A percentile compares a stretch with the other conserved stretches of the same genome.
Evolutionary conservation across 371 early-diverging fungal genomes (phyloP).

Genomic region (Mortierella sp.): DNA sequence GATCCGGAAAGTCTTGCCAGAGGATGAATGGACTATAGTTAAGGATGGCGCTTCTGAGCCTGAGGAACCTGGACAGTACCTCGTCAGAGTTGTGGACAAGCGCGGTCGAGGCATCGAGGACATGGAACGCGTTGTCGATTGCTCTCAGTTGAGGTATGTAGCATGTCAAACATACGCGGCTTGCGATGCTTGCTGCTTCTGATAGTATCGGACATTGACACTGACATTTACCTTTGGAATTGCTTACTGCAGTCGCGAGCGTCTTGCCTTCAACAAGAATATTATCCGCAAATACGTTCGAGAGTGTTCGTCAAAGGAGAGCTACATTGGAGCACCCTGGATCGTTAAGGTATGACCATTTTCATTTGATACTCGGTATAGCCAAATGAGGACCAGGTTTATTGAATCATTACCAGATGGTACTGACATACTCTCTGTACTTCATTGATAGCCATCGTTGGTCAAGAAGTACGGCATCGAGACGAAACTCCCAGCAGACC

Average conservation of each 20-base stretch:
- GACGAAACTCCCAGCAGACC: slow-evolving; percentile 63
- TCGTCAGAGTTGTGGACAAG: slow-evolving; percentile 47
- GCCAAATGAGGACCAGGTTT: too few relatives aligned
- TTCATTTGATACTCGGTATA: neutral
- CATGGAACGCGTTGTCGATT: slow-evolving; percentile 51
- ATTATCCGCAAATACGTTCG: slow-evolving; percentile 79
- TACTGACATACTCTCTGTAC: neutral
- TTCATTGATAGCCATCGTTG: slow-evolving; percentile 48
- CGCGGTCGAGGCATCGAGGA: slow-evolving; percentile 28
- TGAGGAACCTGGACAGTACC: slow-evolving; percentile 48
- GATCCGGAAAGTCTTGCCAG: slow-evolving; percentile 42
- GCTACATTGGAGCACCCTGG: slow-evolving; percentile 84
- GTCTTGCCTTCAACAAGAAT: slow-evolving; percentile 78
- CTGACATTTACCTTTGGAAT: neutral
- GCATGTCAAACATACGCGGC: neutral
- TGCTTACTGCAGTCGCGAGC: slow-evolving; percentile 66
- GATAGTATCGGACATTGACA: neutral
- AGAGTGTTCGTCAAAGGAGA: slow-evolving; percentile 76
- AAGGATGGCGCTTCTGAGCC: slow-evolving; percentile 28
- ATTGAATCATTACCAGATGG: neutral
- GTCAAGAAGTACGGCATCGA: slow-evolving; percentile 67
- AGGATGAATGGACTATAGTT: slow-evolving; percentile 46
- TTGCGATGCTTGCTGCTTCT: neutral
- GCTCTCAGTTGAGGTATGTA: slow-evolving; percentile 44
- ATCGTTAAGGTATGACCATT: slow-evolving; percentile 66